Conservation (phyloP, 179 eudicot species). For the Monotropa hypopitys region DNA sequence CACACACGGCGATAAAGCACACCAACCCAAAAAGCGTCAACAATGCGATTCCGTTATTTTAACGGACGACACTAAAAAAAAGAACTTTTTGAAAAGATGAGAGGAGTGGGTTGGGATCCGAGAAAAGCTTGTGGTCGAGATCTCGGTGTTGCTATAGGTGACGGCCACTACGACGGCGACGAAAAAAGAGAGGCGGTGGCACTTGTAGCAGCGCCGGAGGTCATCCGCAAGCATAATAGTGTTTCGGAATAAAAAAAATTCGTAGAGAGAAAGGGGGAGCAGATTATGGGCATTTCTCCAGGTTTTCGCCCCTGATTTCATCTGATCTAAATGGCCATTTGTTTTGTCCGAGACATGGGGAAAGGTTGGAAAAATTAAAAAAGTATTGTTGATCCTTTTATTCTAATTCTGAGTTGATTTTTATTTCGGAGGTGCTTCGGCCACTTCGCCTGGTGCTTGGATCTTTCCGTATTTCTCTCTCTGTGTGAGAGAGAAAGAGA, state of each 20-base stretch:
- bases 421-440: slow-evolving; percentile 10
- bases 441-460: background rate
- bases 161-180: background rate
- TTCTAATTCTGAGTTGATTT: slow-evolving; percentile 4
- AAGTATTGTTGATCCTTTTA: background rate
- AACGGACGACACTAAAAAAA: background rate
- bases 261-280: background rate
- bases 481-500: background rate
- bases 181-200: background rate
- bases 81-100: background rate
- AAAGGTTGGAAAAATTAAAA: background rate
- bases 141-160: background rate
- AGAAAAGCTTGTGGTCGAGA: background rate
- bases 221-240: background rate
- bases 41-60: background rate
- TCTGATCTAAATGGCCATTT: slow-evolving; percentile 2
- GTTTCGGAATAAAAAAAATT: background rate
- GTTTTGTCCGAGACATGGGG: slow-evolving; percentile 9
- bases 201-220: background rate
- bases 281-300: slow-evolving; percentile 7
- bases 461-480: slow-evolving; percentile 3
- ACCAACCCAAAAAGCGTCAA: background rate
- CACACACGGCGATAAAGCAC: background rate
- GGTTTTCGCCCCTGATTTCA: background rate
- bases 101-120: background rate